A percentile compares a stretch with the other conserved stretches of the same genome.
These are phyloP conservation scores for Linderniella brevidens DNA, from an alignment of 257 asterid species.

Conservation along the genomic window DNA sequence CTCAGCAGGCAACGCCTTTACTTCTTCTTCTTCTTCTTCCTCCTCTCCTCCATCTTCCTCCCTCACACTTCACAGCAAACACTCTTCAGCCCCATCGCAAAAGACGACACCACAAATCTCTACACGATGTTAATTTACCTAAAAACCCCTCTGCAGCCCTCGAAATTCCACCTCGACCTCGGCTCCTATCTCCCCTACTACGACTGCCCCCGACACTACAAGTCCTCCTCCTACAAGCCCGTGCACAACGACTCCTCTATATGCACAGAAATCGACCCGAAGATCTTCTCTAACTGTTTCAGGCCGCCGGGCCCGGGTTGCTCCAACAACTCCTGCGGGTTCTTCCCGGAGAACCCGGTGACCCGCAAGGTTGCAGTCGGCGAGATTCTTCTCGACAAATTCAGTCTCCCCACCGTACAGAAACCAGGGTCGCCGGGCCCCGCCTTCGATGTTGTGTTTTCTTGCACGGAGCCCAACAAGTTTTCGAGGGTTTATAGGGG, in stretches of 20 bases:
- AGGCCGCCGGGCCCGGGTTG: constrained; percentile 14
- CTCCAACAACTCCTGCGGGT: constrained; percentile 13
- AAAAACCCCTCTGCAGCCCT: constrained; percentile 17
- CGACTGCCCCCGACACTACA: constrained; percentile 21
- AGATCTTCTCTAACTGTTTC: constrained; percentile 3
- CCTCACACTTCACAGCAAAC: constrained; percentile 1
- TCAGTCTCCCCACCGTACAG: constrained; percentile 9
- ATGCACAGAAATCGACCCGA: neutral
- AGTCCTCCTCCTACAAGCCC: constrained; percentile 17
- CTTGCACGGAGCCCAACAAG: constrained; percentile 9
- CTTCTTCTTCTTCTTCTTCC: neutral
- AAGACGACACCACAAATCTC: constrained; percentile 15
- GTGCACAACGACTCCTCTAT: constrained; percentile 15
- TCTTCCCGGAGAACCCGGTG: constrained; percentile 15
- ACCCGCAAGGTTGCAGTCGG: constrained; percentile 8
- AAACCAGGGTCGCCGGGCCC: constrained; percentile 1
- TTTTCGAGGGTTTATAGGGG: constrained; percentile 9
- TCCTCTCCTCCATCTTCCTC: neutral
- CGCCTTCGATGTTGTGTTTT: constrained; percentile 11
- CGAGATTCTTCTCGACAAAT: constrained; percentile 10
- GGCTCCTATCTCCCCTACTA: constrained; percentile 17
- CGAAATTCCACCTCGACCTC: constrained; percentile 15
- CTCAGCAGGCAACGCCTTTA: neutral
- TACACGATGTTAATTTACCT: constrained; percentile 16
- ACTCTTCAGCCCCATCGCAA: constrained; percentile 12